Conservation (phyloP, 2,329 filamentous ascomycete species). For the Ophiostoma montium region DNA sequence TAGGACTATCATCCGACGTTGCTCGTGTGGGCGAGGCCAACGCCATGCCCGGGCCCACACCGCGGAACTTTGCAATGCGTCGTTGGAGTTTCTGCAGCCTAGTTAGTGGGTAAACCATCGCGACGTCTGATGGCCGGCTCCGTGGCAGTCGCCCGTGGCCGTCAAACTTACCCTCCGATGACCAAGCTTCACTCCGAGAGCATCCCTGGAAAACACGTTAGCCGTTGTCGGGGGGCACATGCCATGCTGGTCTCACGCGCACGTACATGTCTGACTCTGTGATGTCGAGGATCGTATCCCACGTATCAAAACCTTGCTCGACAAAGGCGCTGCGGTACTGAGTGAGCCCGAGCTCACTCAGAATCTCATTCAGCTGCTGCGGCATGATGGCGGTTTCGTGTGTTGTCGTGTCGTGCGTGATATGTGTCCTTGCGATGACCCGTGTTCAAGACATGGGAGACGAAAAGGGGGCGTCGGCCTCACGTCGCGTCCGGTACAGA, state of each 20-base stretch:
- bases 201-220: slow-evolving; percentile 35
- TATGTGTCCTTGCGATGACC: not conserved
- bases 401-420: not conserved
- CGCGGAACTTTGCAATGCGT: slow-evolving; percentile 61
- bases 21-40: slow-evolving; percentile 34
- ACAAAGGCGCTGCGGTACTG: slow-evolving; percentile 63
- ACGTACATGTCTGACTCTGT: slow-evolving; percentile 70
- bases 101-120: not conserved
- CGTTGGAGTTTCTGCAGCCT: slow-evolving; percentile 58
- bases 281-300: slow-evolving; percentile 73
- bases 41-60: slow-evolving; percentile 40
- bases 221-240: not conserved
- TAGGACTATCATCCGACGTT: slow-evolving; percentile 42
- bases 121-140: not conserved
- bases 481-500: not conserved
- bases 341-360: slow-evolving; percentile 62
- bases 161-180: slow-evolving; percentile 53
- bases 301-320: slow-evolving; percentile 71
- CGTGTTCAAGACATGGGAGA: slow-evolving; percentile 1
- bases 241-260: not conserved
- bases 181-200: slow-evolving; percentile 63
- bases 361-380: slow-evolving; percentile 47
- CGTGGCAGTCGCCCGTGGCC: not conserved
- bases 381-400: slow-evolving; percentile 31
- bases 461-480: not conserved